Evolutionary conservation across 352 stramenopile species (phyloP).

Genomic region (Phytophthora boehmeriae): DNA sequence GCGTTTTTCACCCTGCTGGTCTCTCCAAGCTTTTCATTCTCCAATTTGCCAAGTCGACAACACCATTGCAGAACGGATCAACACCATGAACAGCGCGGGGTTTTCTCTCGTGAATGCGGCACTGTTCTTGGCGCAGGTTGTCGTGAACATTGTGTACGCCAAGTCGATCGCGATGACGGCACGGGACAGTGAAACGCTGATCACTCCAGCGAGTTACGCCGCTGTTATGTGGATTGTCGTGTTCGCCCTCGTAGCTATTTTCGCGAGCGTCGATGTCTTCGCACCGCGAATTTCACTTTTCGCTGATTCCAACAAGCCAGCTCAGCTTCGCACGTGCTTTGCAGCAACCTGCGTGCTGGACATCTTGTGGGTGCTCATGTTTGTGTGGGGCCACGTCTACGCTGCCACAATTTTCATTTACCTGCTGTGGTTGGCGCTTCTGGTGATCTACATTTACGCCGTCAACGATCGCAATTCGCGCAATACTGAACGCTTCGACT

Average conservation of each 20-base stretch:
- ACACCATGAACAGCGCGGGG: constrained; percentile 55
- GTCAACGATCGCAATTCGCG: constrained; percentile 70
- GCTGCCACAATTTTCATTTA: constrained; percentile 66
- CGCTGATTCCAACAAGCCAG: constrained; percentile 67
- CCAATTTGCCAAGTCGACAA: constrained; percentile 10
- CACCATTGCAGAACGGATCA: constrained; percentile 4
- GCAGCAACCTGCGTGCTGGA: constrained; percentile 70
- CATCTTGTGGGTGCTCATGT: constrained; percentile 69
- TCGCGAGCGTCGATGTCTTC: constrained; percentile 72
- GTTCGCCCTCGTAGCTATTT: constrained; percentile 65
- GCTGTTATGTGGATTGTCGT: constrained; percentile 72
- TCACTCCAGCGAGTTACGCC: constrained; percentile 68
- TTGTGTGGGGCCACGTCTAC: constrained; percentile 57
- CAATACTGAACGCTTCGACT: constrained; percentile 55
- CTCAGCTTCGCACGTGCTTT: constrained; percentile 69
- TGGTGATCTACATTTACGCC: constrained; percentile 83
- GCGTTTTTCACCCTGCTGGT: not conserved
- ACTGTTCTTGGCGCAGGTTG: constrained; percentile 63
- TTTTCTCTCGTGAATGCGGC: constrained; percentile 64
- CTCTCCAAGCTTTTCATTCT: constrained; percentile 9
- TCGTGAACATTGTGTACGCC: constrained; percentile 73
- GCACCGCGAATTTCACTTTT: constrained; percentile 72
- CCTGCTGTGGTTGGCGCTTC: constrained; percentile 69
- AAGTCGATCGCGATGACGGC: constrained; percentile 52
- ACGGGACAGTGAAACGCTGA: constrained; percentile 75